Evolutionary conservation across 352 stramenopile species (phyloP).

Genomic region (Saprolegnia diclina): DNA sequence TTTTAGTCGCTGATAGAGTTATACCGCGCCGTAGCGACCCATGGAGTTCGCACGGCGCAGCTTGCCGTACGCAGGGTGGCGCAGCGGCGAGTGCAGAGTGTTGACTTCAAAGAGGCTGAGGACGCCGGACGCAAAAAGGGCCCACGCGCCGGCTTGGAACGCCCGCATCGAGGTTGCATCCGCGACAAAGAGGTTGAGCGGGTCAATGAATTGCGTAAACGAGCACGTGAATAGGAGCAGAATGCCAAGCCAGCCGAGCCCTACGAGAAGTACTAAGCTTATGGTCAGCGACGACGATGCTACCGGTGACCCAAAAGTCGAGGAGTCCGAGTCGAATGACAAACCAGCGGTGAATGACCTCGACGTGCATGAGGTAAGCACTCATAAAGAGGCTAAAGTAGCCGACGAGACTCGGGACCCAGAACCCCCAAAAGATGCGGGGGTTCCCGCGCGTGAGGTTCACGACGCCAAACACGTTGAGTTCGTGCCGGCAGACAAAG

Average conservation of each 20-base stretch:
- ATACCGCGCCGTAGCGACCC: conserved; percentile 25
- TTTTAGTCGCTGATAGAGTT: neutral
- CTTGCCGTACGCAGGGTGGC: conserved; percentile 69
- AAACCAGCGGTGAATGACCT: conserved; percentile 81
- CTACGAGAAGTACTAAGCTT: conserved; percentile 30
- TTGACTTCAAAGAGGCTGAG: conserved; percentile 71
- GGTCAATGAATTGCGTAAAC: conserved; percentile 79
- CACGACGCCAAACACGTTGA: conserved; percentile 64
- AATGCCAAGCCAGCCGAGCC: conserved; percentile 54
- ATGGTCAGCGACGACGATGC: conserved; percentile 6
- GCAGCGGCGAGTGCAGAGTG: conserved; percentile 71
- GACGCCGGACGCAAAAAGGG: conserved; percentile 55
- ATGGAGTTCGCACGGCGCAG: conserved; percentile 36
- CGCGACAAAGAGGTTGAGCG: conserved; percentile 67
- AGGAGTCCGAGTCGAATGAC: conserved; percentile 62
- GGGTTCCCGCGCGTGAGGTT: conserved; percentile 57
- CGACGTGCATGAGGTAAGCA: conserved; percentile 72
- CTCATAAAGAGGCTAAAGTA: conserved; percentile 70
- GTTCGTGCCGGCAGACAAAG: conserved; percentile 49
- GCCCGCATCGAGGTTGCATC: conserved; percentile 65
- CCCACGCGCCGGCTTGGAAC: conserved; percentile 61
- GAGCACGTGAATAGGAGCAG: conserved; percentile 71
- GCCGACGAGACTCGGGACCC: conserved; percentile 75
- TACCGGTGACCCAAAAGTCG: conserved; percentile 44
- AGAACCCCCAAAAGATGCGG: conserved; percentile 68